phyloP scores from a whole-genome alignment of 2,329 filamentous ascomycete genomes.

The Clonostachys solani region DNA sequence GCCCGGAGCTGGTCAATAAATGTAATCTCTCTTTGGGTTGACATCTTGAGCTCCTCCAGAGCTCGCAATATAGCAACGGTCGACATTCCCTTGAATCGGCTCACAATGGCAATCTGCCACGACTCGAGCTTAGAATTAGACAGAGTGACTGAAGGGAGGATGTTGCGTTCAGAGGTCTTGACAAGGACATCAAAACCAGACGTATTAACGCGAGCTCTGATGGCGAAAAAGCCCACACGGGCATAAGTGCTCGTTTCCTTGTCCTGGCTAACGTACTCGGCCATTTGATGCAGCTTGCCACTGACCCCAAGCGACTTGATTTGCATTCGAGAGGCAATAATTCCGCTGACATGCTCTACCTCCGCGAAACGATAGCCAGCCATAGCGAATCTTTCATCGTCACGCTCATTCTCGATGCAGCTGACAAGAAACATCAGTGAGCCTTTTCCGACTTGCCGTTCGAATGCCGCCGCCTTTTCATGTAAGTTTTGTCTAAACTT shows the following conservation, averaged over 20 bases:
- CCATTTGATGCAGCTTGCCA: conserved; percentile 59
- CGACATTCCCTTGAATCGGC: conserved; percentile 39
- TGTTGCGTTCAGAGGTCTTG: conserved; percentile 47
- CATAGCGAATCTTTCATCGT: conserved; percentile 61
- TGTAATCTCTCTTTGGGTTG: conserved; percentile 25
- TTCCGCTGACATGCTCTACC: conserved; percentile 61
- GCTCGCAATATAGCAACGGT: conserved; percentile 20
- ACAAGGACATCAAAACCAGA: conserved; percentile 62
- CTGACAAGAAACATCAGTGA: conserved; percentile 79
- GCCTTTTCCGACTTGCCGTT: conserved; percentile 54
- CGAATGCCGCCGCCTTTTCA: too few relatives aligned
- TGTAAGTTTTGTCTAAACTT: too few relatives aligned
- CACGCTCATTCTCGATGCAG: conserved; percentile 49
- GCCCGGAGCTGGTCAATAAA: conserved; percentile 41
- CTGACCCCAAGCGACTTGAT: conserved; percentile 61
- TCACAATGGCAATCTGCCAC: conserved; percentile 51
- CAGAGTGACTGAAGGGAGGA: conserved; percentile 56
- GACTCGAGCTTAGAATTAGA: conserved; percentile 46
- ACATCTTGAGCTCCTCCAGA: conserved; percentile 3
- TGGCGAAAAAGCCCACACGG: conserved; percentile 54
- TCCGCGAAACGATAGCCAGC: conserved; percentile 76
- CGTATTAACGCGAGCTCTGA: conserved; percentile 44
- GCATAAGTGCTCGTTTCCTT: conserved; percentile 34
- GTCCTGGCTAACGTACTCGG: conserved; percentile 45
- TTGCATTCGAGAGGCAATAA: conserved; percentile 71